These are phyloP conservation scores for Saccharomyces uvarum DNA, from an alignment of 1,139 yeast genomes.

Conservation along the genomic window DNA sequence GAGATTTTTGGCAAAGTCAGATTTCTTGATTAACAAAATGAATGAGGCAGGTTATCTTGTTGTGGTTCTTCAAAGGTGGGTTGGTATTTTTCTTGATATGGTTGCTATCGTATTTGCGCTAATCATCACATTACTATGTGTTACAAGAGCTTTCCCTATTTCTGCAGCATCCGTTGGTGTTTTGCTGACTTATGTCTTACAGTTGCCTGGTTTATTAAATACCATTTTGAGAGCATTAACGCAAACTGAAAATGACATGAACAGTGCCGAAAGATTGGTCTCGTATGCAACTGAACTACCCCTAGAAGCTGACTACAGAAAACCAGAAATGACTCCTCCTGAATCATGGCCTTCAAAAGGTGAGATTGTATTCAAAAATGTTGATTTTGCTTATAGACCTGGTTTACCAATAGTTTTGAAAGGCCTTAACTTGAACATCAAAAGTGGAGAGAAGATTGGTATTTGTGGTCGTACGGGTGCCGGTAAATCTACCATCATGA, in stretches of 20 bases:
- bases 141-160: conserved; percentile 55
- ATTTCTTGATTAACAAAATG: conserved; percentile 48
- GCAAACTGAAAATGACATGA: conserved; percentile 74
- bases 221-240: conserved; percentile 49
- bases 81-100: conserved; percentile 54
- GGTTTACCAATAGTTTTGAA: conserved; percentile 69
- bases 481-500: conserved; percentile 55
- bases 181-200: conserved; percentile 54
- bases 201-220: conserved; percentile 47
- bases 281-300: conserved; percentile 65
- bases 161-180: conserved; percentile 69
- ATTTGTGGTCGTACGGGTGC: conserved; percentile 64
- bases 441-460: conserved; percentile 43
- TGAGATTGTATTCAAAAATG: conserved; percentile 48
- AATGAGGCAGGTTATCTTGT: conserved; percentile 66
- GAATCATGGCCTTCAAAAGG: conserved; percentile 58
- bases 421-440: conserved; percentile 45
- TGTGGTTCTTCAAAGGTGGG: conserved; percentile 73
- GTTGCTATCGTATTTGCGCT: conserved; percentile 42
- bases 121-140: conserved; percentile 53
- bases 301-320: conserved; percentile 51
- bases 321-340: conserved; percentile 48
- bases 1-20: conserved; percentile 47
- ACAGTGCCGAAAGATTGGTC: conserved; percentile 73
- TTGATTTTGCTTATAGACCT: conserved; percentile 61